Base-by-base conservation (phyloP, 2,329 filamentous ascomycete species). In the Xylariales sp. region DNA sequence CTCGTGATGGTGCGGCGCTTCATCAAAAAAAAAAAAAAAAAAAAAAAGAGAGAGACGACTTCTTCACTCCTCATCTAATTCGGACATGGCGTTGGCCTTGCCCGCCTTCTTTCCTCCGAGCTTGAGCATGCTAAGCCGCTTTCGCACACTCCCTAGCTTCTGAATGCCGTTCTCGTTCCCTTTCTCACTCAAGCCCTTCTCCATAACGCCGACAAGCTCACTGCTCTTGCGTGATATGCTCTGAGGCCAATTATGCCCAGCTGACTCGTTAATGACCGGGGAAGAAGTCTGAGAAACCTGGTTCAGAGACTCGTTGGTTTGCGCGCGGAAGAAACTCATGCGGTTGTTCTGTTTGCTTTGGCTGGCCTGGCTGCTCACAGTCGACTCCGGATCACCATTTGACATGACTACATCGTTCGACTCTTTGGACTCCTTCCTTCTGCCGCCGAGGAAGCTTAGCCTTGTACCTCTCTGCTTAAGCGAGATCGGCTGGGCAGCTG, bases 121-220 rank as follows among this genome's bases (percentile, higher is more conserved):
- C 57, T 84, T 86, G 53, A 94, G 69, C 52, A 89, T 69, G 57
- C 86, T 93, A 48, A 94, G 70, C 53, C 88, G 68, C 66, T 88
- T 91, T 63, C 83, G 80, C 48, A 94, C 76, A 41, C 81, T 84
- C 24, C 76, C 77, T 37, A 76, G 75, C 53, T 72, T 71, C 40
- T 61, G 57, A 25, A 66, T 54, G 4, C 63, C 60, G 19, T 59
- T 54, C 25, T 61, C 68, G 29, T 54, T 57, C 11, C 47, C 42
- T 21, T 47, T 52, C 6, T 54, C 49, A 10, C 52, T 40, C n/a
- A n/a, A n/a, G 30, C 53, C 50, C 16, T 49, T 50, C 29, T 57
- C 56, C 3, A 47, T 31, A n/a, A 57, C 47, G 15, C 52, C 51
- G 13, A 55, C 45, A 28, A 51, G 40, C 34, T 58, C 57, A 19